A percentile compares a stretch with the other conserved stretches of the same genome.
Evolutionary conservation across 257 asterid species (phyloP).

Genomic region (Gentiana straminea): DNA sequence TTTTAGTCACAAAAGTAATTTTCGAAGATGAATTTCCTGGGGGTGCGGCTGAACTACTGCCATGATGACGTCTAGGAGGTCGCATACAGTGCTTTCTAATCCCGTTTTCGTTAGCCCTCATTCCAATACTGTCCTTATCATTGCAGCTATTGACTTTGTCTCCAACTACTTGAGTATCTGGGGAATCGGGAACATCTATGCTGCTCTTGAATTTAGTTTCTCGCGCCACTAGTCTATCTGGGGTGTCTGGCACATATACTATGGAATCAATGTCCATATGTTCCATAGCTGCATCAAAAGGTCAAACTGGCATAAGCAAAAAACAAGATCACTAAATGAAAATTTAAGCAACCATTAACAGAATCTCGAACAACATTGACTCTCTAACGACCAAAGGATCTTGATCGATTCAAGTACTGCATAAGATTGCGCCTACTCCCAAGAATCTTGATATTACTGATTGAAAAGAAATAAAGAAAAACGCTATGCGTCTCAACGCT

Average conservation of each 20-base stretch:
- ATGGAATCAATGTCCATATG: slow-evolving; percentile 41
- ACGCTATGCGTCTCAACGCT: too few relatives aligned
- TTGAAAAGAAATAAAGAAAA: too few relatives aligned
- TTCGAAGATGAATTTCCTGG: slow-evolving; percentile 27
- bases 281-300: slow-evolving; percentile 50
- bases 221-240: slow-evolving; percentile 38
- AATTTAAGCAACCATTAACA: too few relatives aligned
- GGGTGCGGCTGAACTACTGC: slow-evolving; percentile 11
- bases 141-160: slow-evolving; percentile 16
- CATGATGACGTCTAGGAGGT: slow-evolving; percentile 24
- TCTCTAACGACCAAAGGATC: too few relatives aligned
- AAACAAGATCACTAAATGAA: too few relatives aligned
- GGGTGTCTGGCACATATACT: slow-evolving; percentile 72
- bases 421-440: too few relatives aligned
- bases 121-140: slow-evolving; percentile 32
- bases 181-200: background rate
- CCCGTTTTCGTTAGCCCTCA: slow-evolving; percentile 30
- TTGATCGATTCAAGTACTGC: too few relatives aligned
- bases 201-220: slow-evolving; percentile 5
- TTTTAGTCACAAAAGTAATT: slow-evolving; percentile 19
- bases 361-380: too few relatives aligned
- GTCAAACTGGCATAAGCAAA: too few relatives aligned
- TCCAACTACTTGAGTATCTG: background rate
- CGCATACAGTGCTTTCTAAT: slow-evolving; percentile 18
- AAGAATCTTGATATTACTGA: too few relatives aligned